Percentiles rank a stretch among this genome's conserved stretches.
phyloP scores from a whole-genome alignment of 2,329 filamentous ascomycete species.

The Immersiporthe knoxdaviesiana region DNA sequence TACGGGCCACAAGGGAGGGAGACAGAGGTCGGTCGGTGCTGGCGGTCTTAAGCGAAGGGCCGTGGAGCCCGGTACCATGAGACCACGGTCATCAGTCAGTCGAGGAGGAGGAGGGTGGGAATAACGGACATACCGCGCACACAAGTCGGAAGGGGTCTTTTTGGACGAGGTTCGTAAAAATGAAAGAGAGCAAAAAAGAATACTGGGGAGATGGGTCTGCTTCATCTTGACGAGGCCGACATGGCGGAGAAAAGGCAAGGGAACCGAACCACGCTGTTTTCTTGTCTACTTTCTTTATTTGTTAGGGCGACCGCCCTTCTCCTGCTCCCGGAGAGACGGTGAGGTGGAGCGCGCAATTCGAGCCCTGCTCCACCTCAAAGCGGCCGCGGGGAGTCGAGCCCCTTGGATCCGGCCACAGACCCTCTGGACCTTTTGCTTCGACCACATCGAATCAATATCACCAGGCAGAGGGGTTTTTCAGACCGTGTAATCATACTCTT shows the following conservation, averaged over 20 bases:
- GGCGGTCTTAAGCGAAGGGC: not conserved
- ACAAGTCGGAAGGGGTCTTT: not conserved
- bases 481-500: not conserved
- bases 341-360: constrained; percentile 16
- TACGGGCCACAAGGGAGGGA: not conserved
- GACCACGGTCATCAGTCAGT: too few species aligned
- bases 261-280: not conserved
- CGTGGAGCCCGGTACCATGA: not conserved
- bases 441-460: constrained; percentile 12
- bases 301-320: constrained; percentile 15
- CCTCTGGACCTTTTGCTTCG: not conserved
- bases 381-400: constrained; percentile 18
- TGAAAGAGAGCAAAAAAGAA: not conserved
- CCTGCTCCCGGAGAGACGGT: constrained; percentile 16
- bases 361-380: constrained; percentile 8
- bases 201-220: not conserved
- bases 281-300: not conserved
- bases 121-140: constrained; percentile 8
- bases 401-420: constrained; percentile 5
- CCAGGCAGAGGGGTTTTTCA: not conserved
- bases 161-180: not conserved
- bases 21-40: not conserved
- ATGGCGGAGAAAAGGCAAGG: not conserved
- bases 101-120: not conserved
- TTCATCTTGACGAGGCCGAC: constrained; percentile 10